Conservation (phyloP, 163 green algal genomes). For the Coccomyxa subellipsoidea region DNA sequence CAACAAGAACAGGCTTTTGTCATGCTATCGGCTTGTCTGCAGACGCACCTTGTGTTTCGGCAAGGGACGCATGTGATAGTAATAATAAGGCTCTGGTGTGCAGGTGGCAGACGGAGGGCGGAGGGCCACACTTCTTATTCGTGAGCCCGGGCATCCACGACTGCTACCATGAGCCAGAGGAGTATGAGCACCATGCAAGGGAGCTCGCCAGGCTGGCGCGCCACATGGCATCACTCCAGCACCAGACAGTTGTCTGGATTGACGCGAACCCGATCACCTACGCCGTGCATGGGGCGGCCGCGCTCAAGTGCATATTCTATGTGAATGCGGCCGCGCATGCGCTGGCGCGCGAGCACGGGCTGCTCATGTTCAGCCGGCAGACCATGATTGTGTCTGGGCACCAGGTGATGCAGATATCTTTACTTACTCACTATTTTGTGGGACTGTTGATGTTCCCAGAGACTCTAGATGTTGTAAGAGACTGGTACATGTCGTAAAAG, state of each 20-base stretch:
- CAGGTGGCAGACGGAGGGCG: background rate
- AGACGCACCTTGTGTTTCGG: no score
- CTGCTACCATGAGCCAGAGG: background rate
- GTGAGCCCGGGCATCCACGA: background rate
- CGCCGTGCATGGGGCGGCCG: background rate
- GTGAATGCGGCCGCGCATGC: background rate
- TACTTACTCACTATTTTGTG: background rate
- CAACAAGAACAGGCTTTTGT: no score
- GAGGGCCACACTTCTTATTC: background rate
- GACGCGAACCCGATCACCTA: background rate
- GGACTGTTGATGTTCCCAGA: background rate
- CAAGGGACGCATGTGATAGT: no score
- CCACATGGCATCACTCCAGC: background rate
- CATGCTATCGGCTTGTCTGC: no score
- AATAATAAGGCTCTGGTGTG: no score
- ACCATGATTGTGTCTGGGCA: slow-evolving; percentile 4
- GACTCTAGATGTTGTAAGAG: no score
- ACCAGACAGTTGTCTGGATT: background rate
- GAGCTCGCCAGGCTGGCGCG: background rate
- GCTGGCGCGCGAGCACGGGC: background rate
- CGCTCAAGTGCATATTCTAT: background rate
- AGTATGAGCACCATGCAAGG: background rate
- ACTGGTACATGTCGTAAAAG: no score
- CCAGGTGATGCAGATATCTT: background rate
- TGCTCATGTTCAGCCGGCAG: slow-evolving; percentile 4